Percentiles rank a stretch among this genome's conserved stretches.
Conservation (phyloP, 257 asterid species). For the Gentiana macrophylla region DNA sequence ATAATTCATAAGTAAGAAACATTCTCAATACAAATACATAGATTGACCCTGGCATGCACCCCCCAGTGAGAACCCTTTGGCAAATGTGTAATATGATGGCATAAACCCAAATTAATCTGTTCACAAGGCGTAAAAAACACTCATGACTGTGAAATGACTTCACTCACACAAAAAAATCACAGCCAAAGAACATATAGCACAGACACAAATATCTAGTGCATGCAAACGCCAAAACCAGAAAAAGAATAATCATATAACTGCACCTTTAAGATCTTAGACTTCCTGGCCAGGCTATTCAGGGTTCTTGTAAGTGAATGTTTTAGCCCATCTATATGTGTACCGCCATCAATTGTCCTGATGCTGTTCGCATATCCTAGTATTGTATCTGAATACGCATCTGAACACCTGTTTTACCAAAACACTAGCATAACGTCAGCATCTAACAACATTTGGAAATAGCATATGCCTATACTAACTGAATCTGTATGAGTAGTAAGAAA, state of each 20-base stretch:
- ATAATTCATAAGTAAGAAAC: too few relatives aligned
- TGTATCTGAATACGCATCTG: slow-evolving; percentile 90
- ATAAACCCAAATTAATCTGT: too few relatives aligned
- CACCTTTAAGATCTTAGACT: slow-evolving; percentile 87
- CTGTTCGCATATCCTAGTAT: slow-evolving; percentile 95
- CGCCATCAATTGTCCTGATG: slow-evolving; percentile 95
- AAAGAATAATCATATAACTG: not conserved
- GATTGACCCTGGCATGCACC: too few relatives aligned
- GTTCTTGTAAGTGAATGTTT: slow-evolving; percentile 87
- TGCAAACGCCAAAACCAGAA: not conserved
- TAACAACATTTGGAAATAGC: not conserved
- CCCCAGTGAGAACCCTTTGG: too few relatives aligned
- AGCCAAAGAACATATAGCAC: too few relatives aligned
- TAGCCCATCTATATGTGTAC: slow-evolving; percentile 94
- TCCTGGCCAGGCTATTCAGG: slow-evolving; percentile 78
- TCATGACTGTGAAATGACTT: too few relatives aligned
- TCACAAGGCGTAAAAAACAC: too few relatives aligned
- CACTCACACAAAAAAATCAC: too few relatives aligned
- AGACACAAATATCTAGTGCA: too few relatives aligned
- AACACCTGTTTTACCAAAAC: slow-evolving; percentile 45
- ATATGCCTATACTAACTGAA: too few relatives aligned
- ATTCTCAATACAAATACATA: too few relatives aligned
- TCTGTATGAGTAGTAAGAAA: not conserved
- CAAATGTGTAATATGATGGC: too few relatives aligned
- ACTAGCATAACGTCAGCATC: slow-evolving; percentile 1